Base-by-base conservation (phyloP, 257 asterid genomes). In the Nicotiana noctiflora region DNA sequence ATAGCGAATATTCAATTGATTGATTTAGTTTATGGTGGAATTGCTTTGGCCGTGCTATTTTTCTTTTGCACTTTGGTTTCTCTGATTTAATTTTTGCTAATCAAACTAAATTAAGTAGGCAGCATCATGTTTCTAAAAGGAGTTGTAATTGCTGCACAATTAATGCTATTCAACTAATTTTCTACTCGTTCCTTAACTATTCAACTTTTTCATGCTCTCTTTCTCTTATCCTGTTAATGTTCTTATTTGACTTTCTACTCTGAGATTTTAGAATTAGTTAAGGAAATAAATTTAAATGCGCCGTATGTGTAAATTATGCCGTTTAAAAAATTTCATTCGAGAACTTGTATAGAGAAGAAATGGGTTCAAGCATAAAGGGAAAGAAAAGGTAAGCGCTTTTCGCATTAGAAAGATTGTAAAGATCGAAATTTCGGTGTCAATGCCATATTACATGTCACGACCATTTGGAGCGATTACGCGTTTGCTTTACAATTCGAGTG, bases 1-100 rank as follows among this genome's bases (percentile, higher is more conserved):
- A 14, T 23, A 74, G 44, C 12, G 23, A 49, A 72, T 14, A 74
- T 49, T 74, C 61, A 74, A 74, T 74, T 74, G 79, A 74, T 74
- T 74, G 61, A 74, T 23, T 49, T 49, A 7, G 23, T 74, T 74
- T 46, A 49, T 1, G 2, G 11, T 49, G 61, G 23, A 74, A 23
- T 74, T 74, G 3, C 23, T 7, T 14, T 25, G 44, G 18, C 23
- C 59, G 13, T 21, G 25, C 25, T 18, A 56, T 18, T 56, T 56
- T n/a, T n/a, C 62, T 18, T 53, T 68, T 67, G 11, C 10, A n/a
- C 52, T 66, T 37, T 5, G 10, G n/a, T 68, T 68, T 40, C 56
- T 40, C 55, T 67, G n/a, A 34, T 66, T 17, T 37, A n/a, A 7
- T 37, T 67, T 37, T 67, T 34, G n/a, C 56, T 68, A 4, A n/a